These are phyloP conservation scores for Agastache rugosa DNA, from an alignment of 257 asterid genomes.

Conservation along the genomic window DNA sequence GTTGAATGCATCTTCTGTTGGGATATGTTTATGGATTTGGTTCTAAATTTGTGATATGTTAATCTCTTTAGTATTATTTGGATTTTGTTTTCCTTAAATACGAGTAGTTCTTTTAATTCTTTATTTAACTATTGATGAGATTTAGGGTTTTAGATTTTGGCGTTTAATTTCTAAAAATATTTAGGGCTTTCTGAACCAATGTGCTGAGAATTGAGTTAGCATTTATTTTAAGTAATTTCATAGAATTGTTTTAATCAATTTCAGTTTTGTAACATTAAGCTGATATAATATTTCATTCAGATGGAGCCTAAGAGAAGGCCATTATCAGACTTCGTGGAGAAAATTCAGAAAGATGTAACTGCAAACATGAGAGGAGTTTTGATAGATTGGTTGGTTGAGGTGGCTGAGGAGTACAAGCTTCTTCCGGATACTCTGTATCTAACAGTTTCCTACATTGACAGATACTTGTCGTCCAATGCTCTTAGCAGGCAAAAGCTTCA, in stretches of 20 bases:
- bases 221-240: neutral
- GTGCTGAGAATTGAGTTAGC: neutral
- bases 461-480: constrained; percentile 60
- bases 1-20: neutral
- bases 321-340: constrained; percentile 65
- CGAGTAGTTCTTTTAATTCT: neutral
- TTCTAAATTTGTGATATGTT: neutral
- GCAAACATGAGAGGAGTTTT: constrained; percentile 86
- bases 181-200: neutral
- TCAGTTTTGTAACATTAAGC: neutral
- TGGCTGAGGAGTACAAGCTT: constrained; percentile 87
- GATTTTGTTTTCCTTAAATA: neutral
- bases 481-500: constrained; percentile 70
- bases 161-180: neutral
- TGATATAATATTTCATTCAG: constrained; percentile 44
- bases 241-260: neutral
- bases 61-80: too few relatives aligned
- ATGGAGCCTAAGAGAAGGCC: constrained; percentile 79
- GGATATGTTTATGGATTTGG: neutral
- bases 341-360: constrained; percentile 75
- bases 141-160: constrained; percentile 11
- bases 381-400: constrained; percentile 95
- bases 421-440: constrained; percentile 74
- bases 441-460: constrained; percentile 71
- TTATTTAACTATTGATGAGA: neutral